These are phyloP conservation scores for Apiospora pterosperma DNA, from an alignment of 2,329 filamentous ascomycete genomes.

Conservation along the genomic window DNA sequence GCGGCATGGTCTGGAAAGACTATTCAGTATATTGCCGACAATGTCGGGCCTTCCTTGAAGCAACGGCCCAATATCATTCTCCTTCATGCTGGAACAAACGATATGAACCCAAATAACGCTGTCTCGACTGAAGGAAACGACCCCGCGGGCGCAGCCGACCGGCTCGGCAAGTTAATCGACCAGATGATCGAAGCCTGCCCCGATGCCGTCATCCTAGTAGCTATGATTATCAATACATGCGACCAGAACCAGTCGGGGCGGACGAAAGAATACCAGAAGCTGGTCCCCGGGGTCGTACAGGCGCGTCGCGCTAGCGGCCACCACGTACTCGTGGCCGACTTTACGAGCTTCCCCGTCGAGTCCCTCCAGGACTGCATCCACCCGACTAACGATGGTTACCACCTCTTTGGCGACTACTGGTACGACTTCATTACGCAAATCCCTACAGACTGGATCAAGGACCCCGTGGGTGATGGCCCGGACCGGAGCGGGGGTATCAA, in stretches of 20 bases:
- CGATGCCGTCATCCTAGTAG: background rate
- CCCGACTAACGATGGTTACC: too few relatives aligned
- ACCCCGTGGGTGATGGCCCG: too few relatives aligned
- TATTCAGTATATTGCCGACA: background rate
- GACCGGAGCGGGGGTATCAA: too few relatives aligned
- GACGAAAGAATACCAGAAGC: background rate
- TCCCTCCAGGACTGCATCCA: too few relatives aligned
- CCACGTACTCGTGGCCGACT: background rate
- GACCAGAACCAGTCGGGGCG: background rate
- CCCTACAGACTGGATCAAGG: too few relatives aligned
- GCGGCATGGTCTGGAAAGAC: background rate
- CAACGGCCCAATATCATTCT: conserved; percentile 8
- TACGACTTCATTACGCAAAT: too few relatives aligned
- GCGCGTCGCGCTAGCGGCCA: background rate
- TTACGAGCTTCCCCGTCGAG: too few relatives aligned
- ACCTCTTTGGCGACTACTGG: too few relatives aligned
- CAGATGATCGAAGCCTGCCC: background rate
- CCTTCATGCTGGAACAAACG: conserved; percentile 9
- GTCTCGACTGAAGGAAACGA: background rate
- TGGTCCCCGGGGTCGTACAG: background rate
- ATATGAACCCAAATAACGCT: conserved; percentile 6
- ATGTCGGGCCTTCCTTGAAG: background rate
- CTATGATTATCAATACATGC: background rate
- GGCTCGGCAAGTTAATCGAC: background rate
- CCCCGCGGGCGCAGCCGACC: background rate